Base-by-base conservation (phyloP, 805 yeast species). In the Lachancea sp. region DNA sequence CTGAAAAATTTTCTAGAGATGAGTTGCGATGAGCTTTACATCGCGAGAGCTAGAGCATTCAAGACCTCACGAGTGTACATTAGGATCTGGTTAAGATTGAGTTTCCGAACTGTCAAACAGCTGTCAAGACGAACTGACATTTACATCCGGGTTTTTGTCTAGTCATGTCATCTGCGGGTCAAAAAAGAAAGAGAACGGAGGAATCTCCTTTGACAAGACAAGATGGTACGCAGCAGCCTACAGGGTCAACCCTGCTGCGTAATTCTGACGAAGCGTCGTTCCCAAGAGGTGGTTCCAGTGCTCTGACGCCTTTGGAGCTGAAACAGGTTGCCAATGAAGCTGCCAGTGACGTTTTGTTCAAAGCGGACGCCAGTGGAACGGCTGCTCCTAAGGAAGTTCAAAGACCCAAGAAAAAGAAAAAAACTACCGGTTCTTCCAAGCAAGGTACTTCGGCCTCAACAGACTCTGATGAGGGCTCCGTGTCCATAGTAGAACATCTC, bases 251-350 rank as follows among this genome's bases (percentile, higher is more conserved):
- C 18, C 49, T 72, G 18, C 56, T 67, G 29, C 62, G 66, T 39
- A 54, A 54, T 29, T 56, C 63, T 35, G 72, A 69, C 26, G 71
- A 67, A 34, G 64, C 63, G 19, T 62, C 76, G 15, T 93, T 93
- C 62, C 99, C 99, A 41, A 85, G 99, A 79, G 99, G 99, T 56
- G 99, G 99, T 41, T 79, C 83, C 11, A 77, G 91, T 22, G 86
- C 80, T 20, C 74, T 93, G 58, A 78, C 95, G 3, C 89, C 98
- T 6, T 69, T 93, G 53, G 99, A 93, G 67, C 80, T 88, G 53
- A 89, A 88, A 63, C 93, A 88, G 60, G 91, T 91, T 42, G 82
- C 95, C 34, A 89, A 88, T 61, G 95, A 91, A 65, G 99, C 91
- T 40, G 81, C 90, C 18, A 78, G 77, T 51, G 99, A 93, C 67